Conservation (phyloP, 306 rosid species). For the Geum urbanum region DNA sequence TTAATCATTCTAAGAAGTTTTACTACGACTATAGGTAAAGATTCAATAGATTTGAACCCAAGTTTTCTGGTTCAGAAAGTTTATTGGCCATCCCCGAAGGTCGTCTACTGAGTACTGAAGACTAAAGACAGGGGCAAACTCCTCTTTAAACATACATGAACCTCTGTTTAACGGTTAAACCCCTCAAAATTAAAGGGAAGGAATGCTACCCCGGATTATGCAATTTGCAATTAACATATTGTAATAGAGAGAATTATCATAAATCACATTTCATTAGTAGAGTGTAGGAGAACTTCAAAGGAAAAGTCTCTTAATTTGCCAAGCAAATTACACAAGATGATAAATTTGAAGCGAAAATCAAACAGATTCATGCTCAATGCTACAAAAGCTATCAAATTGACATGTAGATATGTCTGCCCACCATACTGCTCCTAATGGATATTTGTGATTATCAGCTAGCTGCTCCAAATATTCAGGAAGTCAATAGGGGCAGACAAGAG, state of each 20-base stretch:
- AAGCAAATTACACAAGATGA: background rate
- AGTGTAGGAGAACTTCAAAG: background rate
- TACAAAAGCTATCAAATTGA: background rate
- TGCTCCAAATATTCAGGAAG: background rate
- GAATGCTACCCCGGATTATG: background rate
- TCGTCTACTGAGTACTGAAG: background rate
- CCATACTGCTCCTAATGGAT: background rate
- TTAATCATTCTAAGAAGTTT: background rate
- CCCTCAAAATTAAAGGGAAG: background rate
- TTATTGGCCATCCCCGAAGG: background rate
- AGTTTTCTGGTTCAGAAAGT: background rate
- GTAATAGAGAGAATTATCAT: background rate
- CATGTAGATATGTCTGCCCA: constrained; percentile 1
- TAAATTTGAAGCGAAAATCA: background rate
- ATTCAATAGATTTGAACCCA: no score
- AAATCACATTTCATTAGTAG: background rate
- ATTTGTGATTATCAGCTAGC: background rate
- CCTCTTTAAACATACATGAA: no score
- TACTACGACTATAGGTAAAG: background rate
- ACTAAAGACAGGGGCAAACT: background rate
- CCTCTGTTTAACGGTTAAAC: background rate
- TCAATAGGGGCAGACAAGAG: background rate
- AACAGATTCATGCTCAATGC: background rate
- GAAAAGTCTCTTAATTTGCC: background rate
- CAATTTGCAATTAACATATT: background rate